phyloP scores from a whole-genome alignment of 768 basidiomycete genomes.

The Sutorius australiensis region DNA sequence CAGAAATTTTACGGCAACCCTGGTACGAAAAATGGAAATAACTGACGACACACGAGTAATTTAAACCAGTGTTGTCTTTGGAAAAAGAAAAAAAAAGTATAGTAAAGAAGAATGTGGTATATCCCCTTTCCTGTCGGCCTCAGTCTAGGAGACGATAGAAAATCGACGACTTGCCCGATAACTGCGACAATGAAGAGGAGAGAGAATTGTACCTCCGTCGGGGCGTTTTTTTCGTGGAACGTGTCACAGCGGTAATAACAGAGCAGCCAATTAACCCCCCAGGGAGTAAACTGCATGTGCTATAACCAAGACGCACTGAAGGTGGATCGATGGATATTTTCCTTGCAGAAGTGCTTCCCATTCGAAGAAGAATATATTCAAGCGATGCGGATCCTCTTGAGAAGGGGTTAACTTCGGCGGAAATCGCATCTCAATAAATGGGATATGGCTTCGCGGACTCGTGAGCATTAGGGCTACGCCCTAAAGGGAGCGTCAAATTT shows the following conservation, averaged over 20 bases:
- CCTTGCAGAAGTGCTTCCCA: slow-evolving; percentile 2
- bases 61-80: neutral
- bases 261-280: neutral
- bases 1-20: neutral
- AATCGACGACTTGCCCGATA: slow-evolving; percentile 4
- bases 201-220: neutral
- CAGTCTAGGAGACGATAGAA: slow-evolving; percentile 1
- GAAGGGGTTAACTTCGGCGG: slow-evolving; percentile 13
- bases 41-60: neutral
- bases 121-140: neutral
- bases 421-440: slow-evolving; percentile 2
- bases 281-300: neutral
- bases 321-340: slow-evolving; percentile 5
- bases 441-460: slow-evolving; percentile 2
- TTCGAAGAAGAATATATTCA: slow-evolving; percentile 6
- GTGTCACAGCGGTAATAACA: slow-evolving; percentile 17
- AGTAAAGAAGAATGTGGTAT: neutral
- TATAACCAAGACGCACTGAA: slow-evolving; percentile 2
- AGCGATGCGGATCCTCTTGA: slow-evolving; percentile 19
- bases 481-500: neutral
- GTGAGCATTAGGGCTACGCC: slow-evolving; percentile 4
- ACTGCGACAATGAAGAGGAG: neutral
- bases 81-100: too few species aligned
- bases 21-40: neutral
- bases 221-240: slow-evolving; percentile 5